Evolutionary conservation across 805 yeast genomes (phyloP).

Genomic region (Schizosaccharomyces octosporus): DNA sequence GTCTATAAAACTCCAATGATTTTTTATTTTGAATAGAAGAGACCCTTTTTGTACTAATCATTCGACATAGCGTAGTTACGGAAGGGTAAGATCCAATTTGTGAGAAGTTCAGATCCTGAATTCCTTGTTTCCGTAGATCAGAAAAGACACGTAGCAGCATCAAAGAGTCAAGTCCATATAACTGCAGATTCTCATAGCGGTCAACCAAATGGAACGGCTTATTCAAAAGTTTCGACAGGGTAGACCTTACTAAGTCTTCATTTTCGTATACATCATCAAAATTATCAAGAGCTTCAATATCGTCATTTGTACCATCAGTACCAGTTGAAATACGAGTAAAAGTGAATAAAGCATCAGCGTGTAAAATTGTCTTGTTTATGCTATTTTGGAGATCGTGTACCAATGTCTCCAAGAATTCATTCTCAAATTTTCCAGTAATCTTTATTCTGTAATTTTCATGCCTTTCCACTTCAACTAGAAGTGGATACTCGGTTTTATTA

Average conservation of each 20-base stretch:
- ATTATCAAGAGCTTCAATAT: not conserved
- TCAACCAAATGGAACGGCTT: not conserved
- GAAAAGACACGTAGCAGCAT: not conserved
- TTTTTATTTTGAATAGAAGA: no score
- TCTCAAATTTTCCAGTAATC: not conserved
- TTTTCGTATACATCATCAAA: not conserved
- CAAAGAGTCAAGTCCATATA: not conserved
- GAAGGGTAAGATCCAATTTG: not conserved
- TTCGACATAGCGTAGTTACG: not conserved
- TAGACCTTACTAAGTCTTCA: not conserved
- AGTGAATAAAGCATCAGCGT: not conserved
- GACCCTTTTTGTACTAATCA: no score
- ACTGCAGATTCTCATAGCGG: not conserved
- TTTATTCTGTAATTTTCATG: not conserved
- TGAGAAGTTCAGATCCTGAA: conserved; percentile 3
- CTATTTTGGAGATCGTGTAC: not conserved
- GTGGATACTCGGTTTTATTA: not conserved
- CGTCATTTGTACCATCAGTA: not conserved
- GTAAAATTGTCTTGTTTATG: not conserved
- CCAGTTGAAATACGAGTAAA: not conserved
- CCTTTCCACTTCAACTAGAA: not conserved
- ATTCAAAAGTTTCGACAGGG: not conserved
- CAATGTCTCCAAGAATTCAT: not conserved
- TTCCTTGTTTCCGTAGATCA: not conserved
- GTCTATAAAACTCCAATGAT: no score